Evolutionary conservation across 1,139 yeast species (phyloP).

Genomic region (Geotrichum cucujoidarum): DNA sequence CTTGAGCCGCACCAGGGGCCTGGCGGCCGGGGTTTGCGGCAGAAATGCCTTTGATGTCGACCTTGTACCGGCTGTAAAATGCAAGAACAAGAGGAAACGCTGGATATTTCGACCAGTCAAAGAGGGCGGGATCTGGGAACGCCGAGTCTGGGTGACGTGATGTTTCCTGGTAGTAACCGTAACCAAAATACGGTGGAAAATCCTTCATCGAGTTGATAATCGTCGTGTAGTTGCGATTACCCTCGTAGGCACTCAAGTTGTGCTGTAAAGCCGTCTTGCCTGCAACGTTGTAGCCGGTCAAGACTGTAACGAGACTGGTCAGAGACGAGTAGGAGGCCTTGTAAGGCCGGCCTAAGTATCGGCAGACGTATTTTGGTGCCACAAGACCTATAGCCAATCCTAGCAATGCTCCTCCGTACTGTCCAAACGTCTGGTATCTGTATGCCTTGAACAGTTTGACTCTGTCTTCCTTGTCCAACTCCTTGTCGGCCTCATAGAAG

Average conservation of each 20-base stretch:
- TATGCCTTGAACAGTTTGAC: constrained; percentile 9
- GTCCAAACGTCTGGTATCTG: constrained; percentile 13
- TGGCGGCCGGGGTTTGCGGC: constrained; percentile 5
- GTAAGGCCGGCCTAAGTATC: constrained; percentile 2
- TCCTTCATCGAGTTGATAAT: constrained; percentile 7
- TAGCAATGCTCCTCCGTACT: constrained; percentile 13
- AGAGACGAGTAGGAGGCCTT: constrained; percentile 14
- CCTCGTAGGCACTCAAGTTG: constrained; percentile 8
- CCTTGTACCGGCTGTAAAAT: constrained; percentile 11
- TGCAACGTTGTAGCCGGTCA: constrained; percentile 11
- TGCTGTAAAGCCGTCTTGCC: constrained; percentile 6
- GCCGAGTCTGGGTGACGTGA: constrained; percentile 13
- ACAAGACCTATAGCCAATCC: constrained; percentile 12
- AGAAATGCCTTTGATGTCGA: constrained; percentile 12
- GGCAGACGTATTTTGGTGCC: constrained; percentile 11
- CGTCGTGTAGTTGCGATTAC: constrained; percentile 5
- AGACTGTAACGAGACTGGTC: constrained; percentile 6
- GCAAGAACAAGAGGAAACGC: constrained; percentile 15
- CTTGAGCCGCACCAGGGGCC: neutral
- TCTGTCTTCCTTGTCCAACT: constrained; percentile 13
- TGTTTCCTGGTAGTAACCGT: constrained; percentile 16
- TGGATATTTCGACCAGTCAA: constrained; percentile 18
- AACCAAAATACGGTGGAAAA: constrained; percentile 15
- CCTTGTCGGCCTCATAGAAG: constrained; percentile 15
- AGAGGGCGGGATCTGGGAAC: constrained; percentile 17